Percentiles rank a stretch among this genome's conserved stretches.
Evolutionary conservation across 2,329 filamentous ascomycete species (phyloP).

Genomic region (Claviceps sorghi): DNA sequence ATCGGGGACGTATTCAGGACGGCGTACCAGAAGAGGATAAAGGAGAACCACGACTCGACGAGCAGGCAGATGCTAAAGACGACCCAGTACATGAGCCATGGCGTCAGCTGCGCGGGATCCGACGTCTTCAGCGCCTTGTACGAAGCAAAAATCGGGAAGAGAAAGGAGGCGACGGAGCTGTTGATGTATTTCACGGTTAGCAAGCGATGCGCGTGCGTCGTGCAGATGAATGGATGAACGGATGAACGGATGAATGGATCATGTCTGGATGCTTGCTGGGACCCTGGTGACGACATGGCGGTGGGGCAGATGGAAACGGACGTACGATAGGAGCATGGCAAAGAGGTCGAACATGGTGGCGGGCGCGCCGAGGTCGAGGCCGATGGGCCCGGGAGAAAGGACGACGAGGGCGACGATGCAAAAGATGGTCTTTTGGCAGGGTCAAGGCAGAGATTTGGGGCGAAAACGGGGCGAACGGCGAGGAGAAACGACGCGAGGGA

Average conservation of each 20-base stretch:
- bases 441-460: background rate
- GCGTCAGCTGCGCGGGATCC: constrained; percentile 75
- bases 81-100: constrained; percentile 99
- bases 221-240: background rate
- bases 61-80: constrained; percentile 70
- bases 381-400: constrained; percentile 7
- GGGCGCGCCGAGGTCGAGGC: constrained; percentile 11
- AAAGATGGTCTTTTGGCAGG: background rate
- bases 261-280: no score
- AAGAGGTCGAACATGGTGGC: constrained; percentile 60
- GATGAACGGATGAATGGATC: no score
- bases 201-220: background rate
- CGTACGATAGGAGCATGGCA: constrained; percentile 64
- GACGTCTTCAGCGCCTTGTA: constrained; percentile 95
- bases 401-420: background rate
- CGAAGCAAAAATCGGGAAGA: constrained; percentile 91
- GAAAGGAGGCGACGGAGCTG: constrained; percentile 74
- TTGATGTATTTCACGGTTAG: background rate
- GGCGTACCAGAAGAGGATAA: constrained; percentile 64
- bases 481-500: no score
- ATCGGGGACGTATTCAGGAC: background rate
- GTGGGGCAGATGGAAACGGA: constrained; percentile 12
- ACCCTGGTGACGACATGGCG: constrained; percentile 10
- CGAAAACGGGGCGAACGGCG: no score
- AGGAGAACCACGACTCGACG: constrained; percentile 75